Evolutionary conservation across 805 yeast species (phyloP).

Genomic region (Wickerhamiella parazyma): DNA sequence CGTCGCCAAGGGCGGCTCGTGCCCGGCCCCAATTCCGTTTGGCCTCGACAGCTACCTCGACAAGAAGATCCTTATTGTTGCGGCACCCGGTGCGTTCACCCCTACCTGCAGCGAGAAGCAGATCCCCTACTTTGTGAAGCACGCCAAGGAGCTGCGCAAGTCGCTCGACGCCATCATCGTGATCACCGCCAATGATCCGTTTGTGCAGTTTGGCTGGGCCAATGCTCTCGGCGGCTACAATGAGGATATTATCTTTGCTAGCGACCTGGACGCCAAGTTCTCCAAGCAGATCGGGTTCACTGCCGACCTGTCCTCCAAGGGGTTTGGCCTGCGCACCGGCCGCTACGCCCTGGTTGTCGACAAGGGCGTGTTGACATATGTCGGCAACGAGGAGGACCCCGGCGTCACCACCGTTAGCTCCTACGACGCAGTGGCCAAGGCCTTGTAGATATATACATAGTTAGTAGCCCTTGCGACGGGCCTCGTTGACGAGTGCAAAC

Average conservation of each 20-base stretch:
- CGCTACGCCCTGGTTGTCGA: conserved; percentile 67
- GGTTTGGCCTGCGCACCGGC: conserved; percentile 64
- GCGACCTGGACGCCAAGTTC: conserved; percentile 67
- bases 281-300: conserved; percentile 47
- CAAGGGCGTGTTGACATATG: conserved; percentile 53
- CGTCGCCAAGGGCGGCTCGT: conserved; percentile 23
- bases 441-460: conserved; percentile 14
- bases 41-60: conserved; percentile 30
- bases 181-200: conserved; percentile 75
- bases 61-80: conserved; percentile 42
- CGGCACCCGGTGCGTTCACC: conserved; percentile 68
- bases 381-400: conserved; percentile 69
- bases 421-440: conserved; percentile 20
- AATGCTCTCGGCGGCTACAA: conserved; percentile 25
- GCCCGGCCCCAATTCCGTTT: conserved; percentile 29
- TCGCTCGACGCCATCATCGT: conserved; percentile 47
- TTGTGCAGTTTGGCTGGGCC: conserved; percentile 75
- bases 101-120: conserved; percentile 64
- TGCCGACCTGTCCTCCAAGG: conserved; percentile 53
- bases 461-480: conserved; percentile 15
- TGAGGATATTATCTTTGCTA: conserved; percentile 41
- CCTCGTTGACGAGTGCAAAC: conserved; percentile 25
- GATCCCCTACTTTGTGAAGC: conserved; percentile 57
- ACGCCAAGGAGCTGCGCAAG: conserved; percentile 37
- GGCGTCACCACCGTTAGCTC: conserved; percentile 37